These are phyloP conservation scores for Cladosporium sp. DNA, from an alignment of 2,329 filamentous ascomycete species.

Conservation along the genomic window DNA sequence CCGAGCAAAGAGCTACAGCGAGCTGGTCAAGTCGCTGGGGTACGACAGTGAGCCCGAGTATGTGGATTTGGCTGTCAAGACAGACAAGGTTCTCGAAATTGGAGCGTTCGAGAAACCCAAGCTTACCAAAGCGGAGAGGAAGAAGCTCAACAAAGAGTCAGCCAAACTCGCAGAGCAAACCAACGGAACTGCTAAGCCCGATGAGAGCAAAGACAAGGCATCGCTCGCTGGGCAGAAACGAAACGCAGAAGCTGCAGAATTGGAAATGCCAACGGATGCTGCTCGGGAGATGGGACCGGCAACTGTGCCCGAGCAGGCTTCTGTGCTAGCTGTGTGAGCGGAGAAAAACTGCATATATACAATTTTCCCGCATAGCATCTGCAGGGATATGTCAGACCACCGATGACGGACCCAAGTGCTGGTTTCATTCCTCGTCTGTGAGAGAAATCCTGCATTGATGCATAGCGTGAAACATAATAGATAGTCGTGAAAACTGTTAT, in stretches of 20 bases:
- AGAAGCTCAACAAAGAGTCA: slow-evolving; percentile 41
- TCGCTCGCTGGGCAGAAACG: slow-evolving; percentile 26
- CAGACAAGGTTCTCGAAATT: slow-evolving; percentile 65
- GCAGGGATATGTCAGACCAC: not conserved
- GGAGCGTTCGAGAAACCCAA: slow-evolving; percentile 45
- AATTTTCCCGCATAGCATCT: not conserved
- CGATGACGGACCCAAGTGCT: slow-evolving; percentile 20
- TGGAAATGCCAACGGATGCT: slow-evolving; percentile 32
- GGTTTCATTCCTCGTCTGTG: not conserved
- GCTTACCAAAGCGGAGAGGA: slow-evolving; percentile 49
- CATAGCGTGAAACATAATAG: not conserved
- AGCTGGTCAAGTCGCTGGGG: slow-evolving; percentile 65
- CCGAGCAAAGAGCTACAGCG: slow-evolving; percentile 68
- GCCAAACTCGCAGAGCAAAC: slow-evolving; percentile 29
- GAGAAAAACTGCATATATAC: not conserved
- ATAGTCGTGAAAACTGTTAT: not conserved
- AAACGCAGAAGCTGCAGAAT: slow-evolving; percentile 28
- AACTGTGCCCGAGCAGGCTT: slow-evolving; percentile 29
- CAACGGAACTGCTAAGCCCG: slow-evolving; percentile 18
- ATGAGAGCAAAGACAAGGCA: slow-evolving; percentile 23
- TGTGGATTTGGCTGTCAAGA: slow-evolving; percentile 60
- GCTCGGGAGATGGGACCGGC: slow-evolving; percentile 31
- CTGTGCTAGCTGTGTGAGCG: slow-evolving; percentile 29
- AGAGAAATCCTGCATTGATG: not conserved
- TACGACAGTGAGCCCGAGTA: slow-evolving; percentile 56